Evolutionary conservation across 176 grass and related monocot genomes (phyloP).

Genomic region (Zoysia japonica): DNA sequence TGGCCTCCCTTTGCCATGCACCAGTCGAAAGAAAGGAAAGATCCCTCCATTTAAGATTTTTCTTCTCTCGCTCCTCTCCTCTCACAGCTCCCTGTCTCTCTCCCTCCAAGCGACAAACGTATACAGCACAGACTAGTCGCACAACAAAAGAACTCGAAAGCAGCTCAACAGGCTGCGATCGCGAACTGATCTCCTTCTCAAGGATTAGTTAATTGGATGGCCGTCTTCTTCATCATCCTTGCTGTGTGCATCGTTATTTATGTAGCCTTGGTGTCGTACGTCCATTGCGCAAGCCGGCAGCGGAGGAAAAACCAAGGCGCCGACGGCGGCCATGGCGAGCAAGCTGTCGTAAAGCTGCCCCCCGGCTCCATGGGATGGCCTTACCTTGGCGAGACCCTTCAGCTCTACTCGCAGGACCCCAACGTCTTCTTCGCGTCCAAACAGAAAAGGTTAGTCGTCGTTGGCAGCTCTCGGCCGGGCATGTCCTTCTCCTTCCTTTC

Average conservation of each 20-base stretch:
- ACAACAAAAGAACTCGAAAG: too few relatives aligned
- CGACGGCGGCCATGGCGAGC: slow-evolving; percentile 11
- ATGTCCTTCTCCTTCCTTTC: background rate
- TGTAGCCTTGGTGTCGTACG: slow-evolving; percentile 19
- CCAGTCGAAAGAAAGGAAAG: slow-evolving; percentile 32
- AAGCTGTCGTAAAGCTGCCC: slow-evolving; percentile 47
- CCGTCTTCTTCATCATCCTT: slow-evolving; percentile 28
- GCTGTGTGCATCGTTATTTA: slow-evolving; percentile 36
- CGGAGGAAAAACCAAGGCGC: slow-evolving; percentile 27
- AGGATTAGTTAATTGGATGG: slow-evolving; percentile 46
- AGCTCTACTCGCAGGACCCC: slow-evolving; percentile 93
- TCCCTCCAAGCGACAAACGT: slow-evolving; percentile 3
- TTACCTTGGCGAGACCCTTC: slow-evolving; percentile 90
- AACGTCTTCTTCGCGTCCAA: slow-evolving; percentile 78
- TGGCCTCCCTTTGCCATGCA: slow-evolving; percentile 14
- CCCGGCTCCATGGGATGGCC: slow-evolving; percentile 94
- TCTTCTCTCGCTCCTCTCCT: slow-evolving; percentile 23
- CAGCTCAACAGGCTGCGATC: background rate
- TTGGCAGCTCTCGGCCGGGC: background rate
- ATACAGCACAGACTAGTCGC: background rate
- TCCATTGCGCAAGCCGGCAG: slow-evolving; percentile 7
- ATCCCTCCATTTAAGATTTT: slow-evolving; percentile 41
- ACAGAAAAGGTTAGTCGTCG: slow-evolving; percentile 58
- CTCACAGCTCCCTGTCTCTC: background rate
- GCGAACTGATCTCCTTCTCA: slow-evolving; percentile 30